phyloP scores from a whole-genome alignment of 495 filamentous ascomycete genomes.

The Xylaria acuta region DNA sequence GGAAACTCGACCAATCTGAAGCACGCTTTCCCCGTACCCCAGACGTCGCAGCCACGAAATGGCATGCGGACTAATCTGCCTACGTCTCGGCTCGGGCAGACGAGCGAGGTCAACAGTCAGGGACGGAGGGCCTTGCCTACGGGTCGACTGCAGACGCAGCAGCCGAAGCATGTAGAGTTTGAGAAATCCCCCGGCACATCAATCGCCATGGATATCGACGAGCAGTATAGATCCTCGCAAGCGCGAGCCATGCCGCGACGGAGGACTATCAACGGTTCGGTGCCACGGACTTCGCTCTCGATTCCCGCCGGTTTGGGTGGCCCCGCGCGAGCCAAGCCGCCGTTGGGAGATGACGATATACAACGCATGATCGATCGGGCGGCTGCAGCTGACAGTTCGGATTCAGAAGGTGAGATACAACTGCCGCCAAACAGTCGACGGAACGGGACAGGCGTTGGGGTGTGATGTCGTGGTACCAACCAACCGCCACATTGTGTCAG shows the following conservation, averaged over 20 bases:
- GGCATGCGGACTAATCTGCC: slow-evolving; percentile 48
- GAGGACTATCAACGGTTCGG: slow-evolving; percentile 43
- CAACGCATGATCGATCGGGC: slow-evolving; percentile 55
- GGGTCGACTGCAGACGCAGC: slow-evolving; percentile 46
- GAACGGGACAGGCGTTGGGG: slow-evolving; percentile 36
- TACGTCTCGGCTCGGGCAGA: slow-evolving; percentile 38
- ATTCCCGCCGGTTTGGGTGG: slow-evolving; percentile 48
- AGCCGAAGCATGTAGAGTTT: slow-evolving; percentile 54
- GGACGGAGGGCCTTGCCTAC: slow-evolving; percentile 53
- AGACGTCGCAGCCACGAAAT: slow-evolving; percentile 31
- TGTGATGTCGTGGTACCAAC: slow-evolving; percentile 16
- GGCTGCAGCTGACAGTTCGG: slow-evolving; percentile 50
- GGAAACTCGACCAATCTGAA: slow-evolving; percentile 70
- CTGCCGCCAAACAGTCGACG: slow-evolving; percentile 42
- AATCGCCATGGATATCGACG: slow-evolving; percentile 52
- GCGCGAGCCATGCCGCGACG: slow-evolving; percentile 49
- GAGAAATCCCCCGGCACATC: slow-evolving; percentile 48
- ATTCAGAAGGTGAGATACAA: slow-evolving; percentile 57
- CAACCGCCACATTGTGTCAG: not conserved
- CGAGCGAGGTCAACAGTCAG: slow-evolving; percentile 32
- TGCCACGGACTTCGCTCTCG: slow-evolving; percentile 43
- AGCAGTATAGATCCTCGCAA: slow-evolving; percentile 44
- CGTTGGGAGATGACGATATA: slow-evolving; percentile 51
- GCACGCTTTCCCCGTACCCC: slow-evolving; percentile 50
- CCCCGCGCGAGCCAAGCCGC: slow-evolving; percentile 41